Evolutionary conservation across 2,329 filamentous ascomycete genomes (phyloP).

Genomic region (Akanthomyces muscarius): DNA sequence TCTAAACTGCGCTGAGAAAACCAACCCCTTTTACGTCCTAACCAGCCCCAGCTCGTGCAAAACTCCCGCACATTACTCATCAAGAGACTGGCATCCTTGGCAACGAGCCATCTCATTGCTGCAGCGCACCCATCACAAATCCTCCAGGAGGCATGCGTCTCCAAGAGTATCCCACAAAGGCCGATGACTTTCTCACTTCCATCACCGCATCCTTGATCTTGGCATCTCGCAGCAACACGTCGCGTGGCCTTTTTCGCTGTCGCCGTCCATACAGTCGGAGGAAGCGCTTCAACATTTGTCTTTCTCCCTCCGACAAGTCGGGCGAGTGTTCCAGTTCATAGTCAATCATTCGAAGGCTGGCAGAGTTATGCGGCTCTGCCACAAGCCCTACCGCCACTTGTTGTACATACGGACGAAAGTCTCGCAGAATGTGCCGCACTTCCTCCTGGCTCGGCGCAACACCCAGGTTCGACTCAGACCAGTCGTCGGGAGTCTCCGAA

Average conservation of each 20-base stretch:
- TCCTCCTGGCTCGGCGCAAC: constrained; percentile 29
- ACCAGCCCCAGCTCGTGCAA: background rate
- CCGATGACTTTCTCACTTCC: constrained; percentile 73
- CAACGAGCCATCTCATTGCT: background rate
- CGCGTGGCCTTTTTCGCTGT: constrained; percentile 76
- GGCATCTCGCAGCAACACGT: constrained; percentile 75
- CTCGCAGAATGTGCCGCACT: constrained; percentile 31
- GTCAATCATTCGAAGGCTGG: constrained; percentile 47
- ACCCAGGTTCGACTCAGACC: constrained; percentile 45
- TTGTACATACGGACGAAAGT: constrained; percentile 40
- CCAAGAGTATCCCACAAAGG: constrained; percentile 90
- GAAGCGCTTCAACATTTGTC: constrained; percentile 46
- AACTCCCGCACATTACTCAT: background rate
- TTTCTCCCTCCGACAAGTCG: constrained; percentile 33
- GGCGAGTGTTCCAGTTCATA: constrained; percentile 41
- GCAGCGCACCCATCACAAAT: constrained; percentile 23
- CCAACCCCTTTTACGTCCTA: background rate
- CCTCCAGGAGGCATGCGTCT: constrained; percentile 44
- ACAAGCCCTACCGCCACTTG: constrained; percentile 43
- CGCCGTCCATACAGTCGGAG: constrained; percentile 52
- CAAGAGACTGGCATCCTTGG: background rate
- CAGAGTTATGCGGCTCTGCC: constrained; percentile 44
- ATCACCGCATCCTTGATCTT: constrained; percentile 64
- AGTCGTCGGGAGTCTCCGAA: constrained; percentile 66
- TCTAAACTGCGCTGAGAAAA: constrained; percentile 8